Evolutionary conservation across 1,139 yeast genomes (phyloP), one percentile per base, ranked within the genome.

Genomic region (Groenewaldozyma sp.): DNA sequence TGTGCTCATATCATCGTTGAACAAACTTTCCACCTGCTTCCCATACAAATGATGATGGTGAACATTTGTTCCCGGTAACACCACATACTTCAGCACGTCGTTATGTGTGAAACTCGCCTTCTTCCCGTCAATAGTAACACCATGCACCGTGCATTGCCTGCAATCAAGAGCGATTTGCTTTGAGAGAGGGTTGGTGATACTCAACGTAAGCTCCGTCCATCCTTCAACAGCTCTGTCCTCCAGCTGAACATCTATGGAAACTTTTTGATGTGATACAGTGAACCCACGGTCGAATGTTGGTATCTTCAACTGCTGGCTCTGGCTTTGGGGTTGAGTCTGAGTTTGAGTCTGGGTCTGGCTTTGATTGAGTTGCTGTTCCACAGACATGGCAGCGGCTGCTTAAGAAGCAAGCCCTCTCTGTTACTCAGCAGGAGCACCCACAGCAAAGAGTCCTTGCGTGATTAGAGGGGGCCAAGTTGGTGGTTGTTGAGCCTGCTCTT

Each of bases 191-290:
- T 78, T 75, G 2, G 78, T 65, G 0, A 97, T 96, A 18, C 83
- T 65, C 11, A 88, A 67, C 1, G 93, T 81, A 28, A 91, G 64
- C 55, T 87, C 96, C 0, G 97, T 86, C 50, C 74, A 71, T 11
- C 97, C 98, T n/a, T 61, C 60, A 6, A 81, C 58, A 24, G 62
- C 55, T 43, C 70, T 67, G 28, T 65, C 62, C 13, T 72, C 66
- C 31, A 82, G 60, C 54, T 80, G 84, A n/a, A 82, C 73, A 54
- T 81, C 88, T 35, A 82, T 62, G 34, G 71, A 70, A 14, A 81
- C 82, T 53, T 77, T 71, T 56, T 82, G 93, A 57, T 81, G 83
- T 13, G 24, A 20, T 17, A 39, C 39, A 22, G 31, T 32, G 27
- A 35, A 39, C n/a, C 42, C 42, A n/a, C 41, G 13, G 28, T 29